Evolutionary conservation across 2,329 filamentous ascomycete species (phyloP).

Genomic region (Spiromastix sp.): DNA sequence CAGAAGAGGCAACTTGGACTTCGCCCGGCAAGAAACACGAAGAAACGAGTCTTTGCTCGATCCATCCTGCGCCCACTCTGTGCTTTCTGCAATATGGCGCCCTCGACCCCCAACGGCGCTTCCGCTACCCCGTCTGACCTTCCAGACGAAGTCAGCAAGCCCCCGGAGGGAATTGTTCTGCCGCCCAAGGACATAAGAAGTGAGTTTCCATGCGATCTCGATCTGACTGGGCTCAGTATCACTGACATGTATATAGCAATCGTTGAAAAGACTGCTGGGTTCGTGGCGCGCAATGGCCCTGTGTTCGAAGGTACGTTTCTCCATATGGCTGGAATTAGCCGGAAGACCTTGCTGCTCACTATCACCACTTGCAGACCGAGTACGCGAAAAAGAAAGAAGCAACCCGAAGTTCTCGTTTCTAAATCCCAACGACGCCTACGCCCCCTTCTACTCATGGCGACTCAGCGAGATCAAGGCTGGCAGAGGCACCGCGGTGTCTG

Average conservation of each 20-base stretch:
- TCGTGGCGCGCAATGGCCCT: slow-evolving; percentile 59
- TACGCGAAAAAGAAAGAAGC: slow-evolving; percentile 71
- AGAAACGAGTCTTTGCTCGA: too few species aligned
- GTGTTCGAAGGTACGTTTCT: slow-evolving; percentile 52
- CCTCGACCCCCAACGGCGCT: slow-evolving; percentile 29
- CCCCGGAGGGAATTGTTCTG: slow-evolving; percentile 72
- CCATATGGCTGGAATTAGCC: neutral
- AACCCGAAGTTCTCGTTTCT: slow-evolving; percentile 93
- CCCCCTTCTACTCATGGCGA: slow-evolving; percentile 84
- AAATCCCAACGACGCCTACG: slow-evolving; percentile 68
- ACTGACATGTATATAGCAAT: slow-evolving; percentile 40
- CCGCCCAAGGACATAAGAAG: slow-evolving; percentile 75
- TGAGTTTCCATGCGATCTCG: slow-evolving; percentile 16
- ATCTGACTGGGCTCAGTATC: neutral
- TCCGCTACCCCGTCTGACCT: slow-evolving; percentile 23
- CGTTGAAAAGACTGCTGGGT: slow-evolving; percentile 91
- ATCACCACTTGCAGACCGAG: slow-evolving; percentile 46
- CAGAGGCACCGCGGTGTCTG: slow-evolving; percentile 66
- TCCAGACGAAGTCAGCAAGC: slow-evolving; percentile 56
- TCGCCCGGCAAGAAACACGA: too few species aligned
- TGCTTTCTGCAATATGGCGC: too few species aligned
- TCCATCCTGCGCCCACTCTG: too few species aligned
- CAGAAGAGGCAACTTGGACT: too few species aligned
- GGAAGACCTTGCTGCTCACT: neutral
- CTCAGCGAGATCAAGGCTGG: slow-evolving; percentile 76